Conservation (phyloP, 75 land plant species). For the Adiantum capillusveneris region DNA sequence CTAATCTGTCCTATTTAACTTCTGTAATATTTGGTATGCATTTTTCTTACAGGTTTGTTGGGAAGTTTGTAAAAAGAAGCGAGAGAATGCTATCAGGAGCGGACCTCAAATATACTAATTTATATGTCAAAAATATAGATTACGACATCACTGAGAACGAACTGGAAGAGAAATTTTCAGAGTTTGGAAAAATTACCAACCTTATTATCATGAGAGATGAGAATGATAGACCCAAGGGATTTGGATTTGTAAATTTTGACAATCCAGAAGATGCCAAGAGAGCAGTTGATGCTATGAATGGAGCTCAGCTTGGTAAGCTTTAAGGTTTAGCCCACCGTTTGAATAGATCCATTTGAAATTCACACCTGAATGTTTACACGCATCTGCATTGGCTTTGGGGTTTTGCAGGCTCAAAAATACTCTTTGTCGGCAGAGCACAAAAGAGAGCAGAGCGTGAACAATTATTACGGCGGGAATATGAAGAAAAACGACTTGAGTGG, state of each 20-base stretch:
- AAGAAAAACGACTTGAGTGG: constrained; percentile 47
- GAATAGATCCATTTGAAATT: too few relatives aligned
- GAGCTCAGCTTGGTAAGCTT: constrained; percentile 40
- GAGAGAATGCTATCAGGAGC: constrained; percentile 27
- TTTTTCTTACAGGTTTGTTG: constrained; percentile 58
- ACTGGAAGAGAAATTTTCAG: constrained; percentile 36
- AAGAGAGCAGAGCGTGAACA: constrained; percentile 53
- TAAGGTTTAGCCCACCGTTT: too few relatives aligned
- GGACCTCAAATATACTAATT: constrained; percentile 50
- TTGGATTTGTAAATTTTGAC: constrained; percentile 66
- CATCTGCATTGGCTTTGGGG: too few relatives aligned
- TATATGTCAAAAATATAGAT: constrained; percentile 62
- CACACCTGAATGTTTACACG: too few relatives aligned
- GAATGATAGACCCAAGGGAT: constrained; percentile 48
- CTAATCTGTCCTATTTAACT: too few relatives aligned
- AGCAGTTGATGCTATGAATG: constrained; percentile 50
- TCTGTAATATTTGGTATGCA: too few relatives aligned
- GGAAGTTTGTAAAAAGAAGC: constrained; percentile 35
- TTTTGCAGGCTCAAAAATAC: constrained; percentile 30
- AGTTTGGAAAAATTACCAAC: constrained; percentile 47
- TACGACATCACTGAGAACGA: constrained; percentile 41
- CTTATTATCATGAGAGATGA: constrained; percentile 43
- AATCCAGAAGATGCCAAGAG: constrained; percentile 49
- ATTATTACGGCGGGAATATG: constrained; percentile 37
- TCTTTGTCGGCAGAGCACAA: constrained; percentile 66